Evolutionary conservation across 192 early-diverging fungal species (phyloP).

Genomic region (Geranomyces variabilis): DNA sequence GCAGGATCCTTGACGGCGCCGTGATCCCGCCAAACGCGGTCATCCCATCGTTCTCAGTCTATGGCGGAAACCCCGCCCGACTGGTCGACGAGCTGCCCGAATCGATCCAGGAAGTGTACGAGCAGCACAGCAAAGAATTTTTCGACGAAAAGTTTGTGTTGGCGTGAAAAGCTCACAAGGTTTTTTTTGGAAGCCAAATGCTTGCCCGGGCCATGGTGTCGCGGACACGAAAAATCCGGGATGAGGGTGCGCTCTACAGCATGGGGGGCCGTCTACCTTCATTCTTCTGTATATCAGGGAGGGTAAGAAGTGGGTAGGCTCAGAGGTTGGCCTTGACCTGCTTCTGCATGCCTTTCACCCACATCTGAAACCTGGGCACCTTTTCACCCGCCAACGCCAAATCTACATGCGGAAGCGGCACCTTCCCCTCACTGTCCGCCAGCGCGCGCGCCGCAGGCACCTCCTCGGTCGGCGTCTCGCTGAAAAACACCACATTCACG

Average conservation of each 20-base stretch:
- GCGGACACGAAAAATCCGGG: no score
- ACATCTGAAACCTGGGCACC: constrained; percentile 30
- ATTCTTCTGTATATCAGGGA: no score
- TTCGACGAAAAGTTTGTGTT: constrained; percentile 38
- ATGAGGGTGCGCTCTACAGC: no score
- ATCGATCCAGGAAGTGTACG: constrained; percentile 80
- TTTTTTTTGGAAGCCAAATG: no score
- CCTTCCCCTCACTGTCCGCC: neutral
- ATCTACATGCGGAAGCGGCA: constrained; percentile 26
- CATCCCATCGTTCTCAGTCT: constrained; percentile 90
- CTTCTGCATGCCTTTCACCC: constrained; percentile 19
- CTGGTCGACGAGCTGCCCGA: constrained; percentile 87
- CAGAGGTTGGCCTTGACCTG: neutral
- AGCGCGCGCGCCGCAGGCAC: constrained; percentile 13
- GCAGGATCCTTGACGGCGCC: constrained; percentile 84
- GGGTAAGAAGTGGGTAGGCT: no score
- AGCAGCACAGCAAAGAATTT: constrained; percentile 54
- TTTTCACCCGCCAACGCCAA: constrained; percentile 34
- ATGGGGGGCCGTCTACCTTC: no score
- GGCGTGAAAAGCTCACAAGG: no score
- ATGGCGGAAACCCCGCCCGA: constrained; percentile 75
- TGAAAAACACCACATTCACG: constrained; percentile 52
- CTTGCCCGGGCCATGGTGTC: no score
- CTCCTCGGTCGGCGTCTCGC: neutral
- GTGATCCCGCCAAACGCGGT: constrained; percentile 91